Base-by-base conservation (phyloP, 2,329 filamentous ascomycete species). In the Pseudocercospora macadamiae region DNA sequence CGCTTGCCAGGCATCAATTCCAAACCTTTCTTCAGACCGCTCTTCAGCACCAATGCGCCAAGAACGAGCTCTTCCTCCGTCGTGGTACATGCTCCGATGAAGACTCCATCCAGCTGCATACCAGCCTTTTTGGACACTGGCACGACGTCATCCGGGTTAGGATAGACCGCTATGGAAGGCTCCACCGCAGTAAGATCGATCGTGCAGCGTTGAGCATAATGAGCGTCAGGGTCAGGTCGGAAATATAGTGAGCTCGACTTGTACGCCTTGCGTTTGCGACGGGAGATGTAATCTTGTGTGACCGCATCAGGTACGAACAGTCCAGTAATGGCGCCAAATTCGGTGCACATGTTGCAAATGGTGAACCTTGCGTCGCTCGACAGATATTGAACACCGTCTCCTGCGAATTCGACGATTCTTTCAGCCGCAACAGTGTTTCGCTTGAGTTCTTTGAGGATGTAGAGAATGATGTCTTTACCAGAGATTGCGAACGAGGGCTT, bases 341-440 rank as follows among this genome's bases (percentile, higher is more conserved):
- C 58, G 10, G 58, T 61, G 49, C 58, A 61, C 58, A 61, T 61
- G 21, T 61, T 57, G 48, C 54, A 57, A 21, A 61, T 61, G 9
- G 58, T 54, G 23, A 61, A 61, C 3, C 58, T 21, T 16, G 54
- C 58, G 39, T 61, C 58, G 18, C 26, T 34, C 5, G 54, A 57
- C 10, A 57, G 34, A 6, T 18, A 8, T 9, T 16, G 14, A 5
- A 21, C 32, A n/a, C 58, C 54, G 12, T 36, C 34, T 2, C 59
- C 59, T 1, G 25, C 36, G 34, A 61, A 61, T 30, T 61, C 59
- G 1, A 61, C 51, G 3, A 61, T 47, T 18, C 59, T 19, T 16
- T 61, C 58, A 4, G 61, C 51, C 8, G 54, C 54, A 1, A 39
- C 23, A 6, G 61, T 61, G 34, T 63, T 60, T 7, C 57, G 19